Base-by-base conservation (phyloP, 495 filamentous ascomycete genomes). In the Tuber melanosporum region DNA sequence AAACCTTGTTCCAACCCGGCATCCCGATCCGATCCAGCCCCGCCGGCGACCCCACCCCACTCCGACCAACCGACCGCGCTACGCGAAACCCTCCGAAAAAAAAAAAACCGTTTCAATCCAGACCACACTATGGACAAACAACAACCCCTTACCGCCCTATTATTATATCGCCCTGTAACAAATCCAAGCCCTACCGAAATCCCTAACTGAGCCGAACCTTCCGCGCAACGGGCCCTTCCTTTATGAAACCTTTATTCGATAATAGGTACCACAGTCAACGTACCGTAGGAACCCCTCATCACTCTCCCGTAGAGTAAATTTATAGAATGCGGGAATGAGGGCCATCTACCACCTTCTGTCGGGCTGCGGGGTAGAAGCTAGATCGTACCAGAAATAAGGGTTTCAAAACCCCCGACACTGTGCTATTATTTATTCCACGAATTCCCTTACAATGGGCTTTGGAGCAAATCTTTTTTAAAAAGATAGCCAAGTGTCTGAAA, bases 61-160 rank as follows among this genome's bases (percentile, higher is more conserved):
- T 17, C 57, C n/a, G n/a, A 62, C 52, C n/a, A 62, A 62, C n/a
- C 52, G n/a, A 26, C 52, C 52, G 52, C 52, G 52, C 52, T 62
- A 32, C n/a, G n/a, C 52, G 52, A 62, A 62, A 26, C 52, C 52
- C n/a, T 62, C 52, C n/a, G 12, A 62, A n/a, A 26, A 62, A 15
- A 62, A 15, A 49, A n/a, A 52, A 52, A 9, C n/a, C 52, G n/a
- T 62, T 62, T 62, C 10, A 62, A 62, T 62, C 52, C n/a, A 62
- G 32, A 62, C 52, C 12, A 15, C 52, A 43, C 6, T 8, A 5
- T 57, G 9, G n/a, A 57, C n/a, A 62, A 62, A 62, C 9, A 62
- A 15, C 52, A n/a, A 62, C n/a, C 49, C 49, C 49, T 57, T n/a
- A 26, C 57, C 57, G n/a, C n/a, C 57, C 14, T 66, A 32, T 66